These are phyloP conservation scores for Wickerhamiella pararugosa DNA, from an alignment of 1,139 yeast genomes.

Conservation along the genomic window DNA sequence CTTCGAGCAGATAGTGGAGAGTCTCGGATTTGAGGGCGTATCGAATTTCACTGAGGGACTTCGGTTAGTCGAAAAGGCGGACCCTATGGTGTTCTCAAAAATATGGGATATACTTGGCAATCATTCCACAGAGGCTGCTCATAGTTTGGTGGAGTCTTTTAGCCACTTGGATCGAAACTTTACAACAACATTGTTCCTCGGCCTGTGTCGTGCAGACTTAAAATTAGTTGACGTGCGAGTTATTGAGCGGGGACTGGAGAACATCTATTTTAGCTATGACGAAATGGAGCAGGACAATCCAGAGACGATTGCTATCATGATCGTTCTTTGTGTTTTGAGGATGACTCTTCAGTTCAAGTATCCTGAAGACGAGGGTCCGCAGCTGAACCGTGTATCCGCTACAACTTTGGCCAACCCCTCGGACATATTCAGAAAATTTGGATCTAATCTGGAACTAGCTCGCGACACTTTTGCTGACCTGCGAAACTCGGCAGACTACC, in stretches of 20 bases:
- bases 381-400: too few species aligned
- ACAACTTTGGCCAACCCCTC: too few species aligned
- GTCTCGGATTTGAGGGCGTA: neutral
- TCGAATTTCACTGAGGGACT: slow-evolving; percentile 1
- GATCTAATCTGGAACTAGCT: too few species aligned
- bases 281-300: neutral
- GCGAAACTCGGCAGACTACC: too few species aligned
- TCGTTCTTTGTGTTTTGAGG: neutral
- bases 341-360: slow-evolving; percentile 4
- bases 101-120: slow-evolving; percentile 1
- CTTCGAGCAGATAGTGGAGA: neutral
- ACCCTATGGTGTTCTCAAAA: neutral
- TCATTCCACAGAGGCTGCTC: neutral
- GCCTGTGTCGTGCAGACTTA: neutral
- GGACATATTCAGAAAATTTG: too few species aligned
- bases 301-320: slow-evolving; percentile 1
- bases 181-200: slow-evolving; percentile 1
- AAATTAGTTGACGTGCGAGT: neutral
- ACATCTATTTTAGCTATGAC: neutral
- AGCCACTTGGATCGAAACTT: neutral
- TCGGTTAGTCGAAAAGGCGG: neutral
- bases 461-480: too few species aligned
- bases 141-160: neutral
- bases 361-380: neutral
- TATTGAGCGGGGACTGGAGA: neutral